Base-by-base conservation (phyloP, 495 filamentous ascomycete genomes). In the Tuber magnatum region DNA sequence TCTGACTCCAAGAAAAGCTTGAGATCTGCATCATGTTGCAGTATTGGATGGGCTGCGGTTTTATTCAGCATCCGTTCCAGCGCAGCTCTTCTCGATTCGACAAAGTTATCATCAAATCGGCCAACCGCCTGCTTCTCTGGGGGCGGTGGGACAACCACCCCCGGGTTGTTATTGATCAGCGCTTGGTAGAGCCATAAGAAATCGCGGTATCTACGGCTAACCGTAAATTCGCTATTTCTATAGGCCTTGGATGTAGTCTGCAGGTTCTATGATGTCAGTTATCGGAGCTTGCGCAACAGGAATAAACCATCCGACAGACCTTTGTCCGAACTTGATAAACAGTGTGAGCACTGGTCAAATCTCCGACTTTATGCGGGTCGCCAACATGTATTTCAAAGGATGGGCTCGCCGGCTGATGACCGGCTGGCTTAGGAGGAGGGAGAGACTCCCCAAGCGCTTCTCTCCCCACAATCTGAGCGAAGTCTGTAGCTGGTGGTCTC, bases 81-180 rank as follows among this genome's bases (percentile, higher is more conserved):
- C 22, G 95, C 95, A 61, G 92, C 91, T 82, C 95, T 88, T 78
- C 95, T 86, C 38, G 93, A 91, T 83, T 99, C 95, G 73, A 99
- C 94, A 80, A 99, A 99, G 82, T 97, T 96, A 74, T 90, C 92
- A 84, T 99, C 95, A 81, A 99, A 99, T 56, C 95, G 90, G 61
- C 94, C 94, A 69, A 98, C 92, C 20, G 95, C 94, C 84, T 99
- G 96, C 85, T 99, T 99, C 86, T 99, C 95, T 7, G 95, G 95
- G 6, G 95, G 95, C 56, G 95, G 96, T 1, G 95, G 95, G 32
- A 98, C 93, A 74, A 99, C 92, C 61, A 97, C 90, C 70, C 95
- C 95, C 22, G 95, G 95, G 81, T 94, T 97, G 83, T 94, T 98
- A 80, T 88, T 91, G 83, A 97, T 95, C 77, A 99, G 86, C 43